A percentile compares a stretch with the other conserved stretches of the same genome.
Evolutionary conservation across 1,139 yeast genomes (phyloP).

Genomic region (Protomyces inundatus): DNA sequence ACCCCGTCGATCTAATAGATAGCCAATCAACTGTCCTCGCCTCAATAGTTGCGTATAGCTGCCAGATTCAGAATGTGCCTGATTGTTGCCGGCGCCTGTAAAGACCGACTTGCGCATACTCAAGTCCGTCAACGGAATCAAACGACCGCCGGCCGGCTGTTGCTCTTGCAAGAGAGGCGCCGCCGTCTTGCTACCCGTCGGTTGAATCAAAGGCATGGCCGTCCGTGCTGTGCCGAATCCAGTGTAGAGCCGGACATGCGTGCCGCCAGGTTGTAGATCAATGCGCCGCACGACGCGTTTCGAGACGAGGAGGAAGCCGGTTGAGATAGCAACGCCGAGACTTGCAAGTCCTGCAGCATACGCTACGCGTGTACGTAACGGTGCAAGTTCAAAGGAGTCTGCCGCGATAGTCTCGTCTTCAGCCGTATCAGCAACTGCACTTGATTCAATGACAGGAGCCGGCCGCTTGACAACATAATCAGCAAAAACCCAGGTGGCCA

Average conservation of each 20-base stretch:
- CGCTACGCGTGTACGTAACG: background rate
- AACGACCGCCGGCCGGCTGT: background rate
- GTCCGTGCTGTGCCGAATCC: slow-evolving; percentile 3
- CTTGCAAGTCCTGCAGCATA: slow-evolving; percentile 8
- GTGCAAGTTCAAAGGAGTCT: slow-evolving; percentile 4
- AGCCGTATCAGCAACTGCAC: background rate
- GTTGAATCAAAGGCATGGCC: background rate
- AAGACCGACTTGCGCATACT: slow-evolving; percentile 5
- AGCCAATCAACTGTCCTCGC: slow-evolving; percentile 12
- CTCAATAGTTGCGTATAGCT: slow-evolving; percentile 13
- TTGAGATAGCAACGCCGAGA: slow-evolving; percentile 11
- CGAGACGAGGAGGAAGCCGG: slow-evolving; percentile 16
- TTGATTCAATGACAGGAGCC: background rate
- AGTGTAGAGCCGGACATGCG: background rate
- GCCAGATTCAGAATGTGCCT: slow-evolving; percentile 9
- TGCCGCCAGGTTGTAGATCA: slow-evolving; percentile 8
- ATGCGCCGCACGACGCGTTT: slow-evolving; percentile 9
- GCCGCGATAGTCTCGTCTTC: background rate
- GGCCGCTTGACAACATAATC: slow-evolving; percentile 16
- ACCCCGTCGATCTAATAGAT: slow-evolving; percentile 15
- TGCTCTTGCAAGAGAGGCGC: background rate
- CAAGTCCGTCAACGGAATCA: slow-evolving; percentile 4
- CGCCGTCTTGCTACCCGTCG: background rate
- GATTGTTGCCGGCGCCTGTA: slow-evolving; percentile 17
- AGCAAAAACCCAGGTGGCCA: slow-evolving; percentile 10